phyloP scores from a whole-genome alignment of 495 filamentous ascomycete species.

The Achaetomiella virescens region DNA sequence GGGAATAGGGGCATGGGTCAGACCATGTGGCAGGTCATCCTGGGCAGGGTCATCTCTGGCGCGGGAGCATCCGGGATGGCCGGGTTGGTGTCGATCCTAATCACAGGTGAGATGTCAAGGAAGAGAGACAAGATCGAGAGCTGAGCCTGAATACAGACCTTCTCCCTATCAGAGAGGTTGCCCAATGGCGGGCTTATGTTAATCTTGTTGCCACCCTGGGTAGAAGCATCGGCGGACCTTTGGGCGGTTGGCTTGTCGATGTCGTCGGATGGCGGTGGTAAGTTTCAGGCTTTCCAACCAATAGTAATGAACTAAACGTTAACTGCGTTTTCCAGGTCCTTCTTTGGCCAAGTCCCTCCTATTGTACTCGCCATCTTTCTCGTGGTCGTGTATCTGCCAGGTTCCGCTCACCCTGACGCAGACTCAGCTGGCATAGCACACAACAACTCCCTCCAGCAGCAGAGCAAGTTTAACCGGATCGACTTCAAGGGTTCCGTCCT shows the following conservation, averaged over 20 bases:
- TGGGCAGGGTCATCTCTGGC: slow-evolving; percentile 54
- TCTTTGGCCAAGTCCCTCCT: slow-evolving; percentile 53
- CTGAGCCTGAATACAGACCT: slow-evolving; percentile 37
- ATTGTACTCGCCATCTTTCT: slow-evolving; percentile 49
- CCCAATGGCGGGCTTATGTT: slow-evolving; percentile 58
- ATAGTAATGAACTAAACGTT: not conserved
- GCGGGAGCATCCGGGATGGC: slow-evolving; percentile 54
- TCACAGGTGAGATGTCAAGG: slow-evolving; percentile 42
- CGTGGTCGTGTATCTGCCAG: slow-evolving; percentile 40
- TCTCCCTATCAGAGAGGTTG: slow-evolving; percentile 60
- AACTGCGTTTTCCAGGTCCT: slow-evolving; percentile 32
- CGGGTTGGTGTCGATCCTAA: slow-evolving; percentile 53
- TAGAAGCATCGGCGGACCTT: slow-evolving; percentile 56
- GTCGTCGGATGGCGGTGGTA: slow-evolving; percentile 61
- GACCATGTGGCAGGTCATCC: slow-evolving; percentile 47
- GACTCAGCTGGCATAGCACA: not conserved
- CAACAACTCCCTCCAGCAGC: not conserved
- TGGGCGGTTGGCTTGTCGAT: slow-evolving; percentile 60
- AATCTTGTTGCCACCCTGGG: slow-evolving; percentile 60
- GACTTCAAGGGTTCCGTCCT: slow-evolving; percentile 54
- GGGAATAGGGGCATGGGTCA: slow-evolving; percentile 43
- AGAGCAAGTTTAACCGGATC: slow-evolving; percentile 41
- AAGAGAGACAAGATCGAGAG: not conserved
- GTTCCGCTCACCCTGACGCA: slow-evolving; percentile 2
- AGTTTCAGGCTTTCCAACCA: slow-evolving; percentile 18